phyloP scores from a whole-genome alignment of 805 yeast species.

The Lachancea nothofagi region DNA sequence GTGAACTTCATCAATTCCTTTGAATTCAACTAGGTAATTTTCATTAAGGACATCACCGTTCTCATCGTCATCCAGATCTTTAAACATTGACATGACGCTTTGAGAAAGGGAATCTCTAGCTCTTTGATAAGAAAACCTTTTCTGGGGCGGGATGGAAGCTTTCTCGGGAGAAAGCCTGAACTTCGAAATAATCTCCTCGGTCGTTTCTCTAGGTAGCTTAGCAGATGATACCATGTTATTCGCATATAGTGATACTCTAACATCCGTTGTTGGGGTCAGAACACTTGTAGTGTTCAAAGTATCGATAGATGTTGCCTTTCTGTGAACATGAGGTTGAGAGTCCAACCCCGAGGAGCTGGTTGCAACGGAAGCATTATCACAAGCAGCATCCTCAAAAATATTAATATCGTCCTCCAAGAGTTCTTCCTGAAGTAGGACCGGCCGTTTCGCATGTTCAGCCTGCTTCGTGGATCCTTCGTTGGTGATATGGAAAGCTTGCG shows the following conservation, averaged over 20 bases:
- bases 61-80: constrained; percentile 26
- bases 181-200: constrained; percentile 32
- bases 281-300: constrained; percentile 29
- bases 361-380: constrained; percentile 21
- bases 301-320: constrained; percentile 32
- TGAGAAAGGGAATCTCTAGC: constrained; percentile 15
- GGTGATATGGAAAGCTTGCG: constrained; percentile 29
- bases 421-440: constrained; percentile 3
- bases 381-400: constrained; percentile 31
- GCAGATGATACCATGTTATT: constrained; percentile 17
- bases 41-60: constrained; percentile 1
- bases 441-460: constrained; percentile 3
- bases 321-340: constrained; percentile 22
- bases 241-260: constrained; percentile 30
- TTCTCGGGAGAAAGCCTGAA: constrained; percentile 29
- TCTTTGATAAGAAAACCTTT: constrained; percentile 22
- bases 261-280: constrained; percentile 25
- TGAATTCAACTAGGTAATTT: neutral
- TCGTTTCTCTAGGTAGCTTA: constrained; percentile 28
- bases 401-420: constrained; percentile 17
- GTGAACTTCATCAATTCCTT: neutral
- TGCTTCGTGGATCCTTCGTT: constrained; percentile 15
- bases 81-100: constrained; percentile 28
- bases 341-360: constrained; percentile 20
- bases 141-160: constrained; percentile 15